phyloP scores from a whole-genome alignment of 2,329 filamentous ascomycete species.

The Colletotrichum sp. region DNA sequence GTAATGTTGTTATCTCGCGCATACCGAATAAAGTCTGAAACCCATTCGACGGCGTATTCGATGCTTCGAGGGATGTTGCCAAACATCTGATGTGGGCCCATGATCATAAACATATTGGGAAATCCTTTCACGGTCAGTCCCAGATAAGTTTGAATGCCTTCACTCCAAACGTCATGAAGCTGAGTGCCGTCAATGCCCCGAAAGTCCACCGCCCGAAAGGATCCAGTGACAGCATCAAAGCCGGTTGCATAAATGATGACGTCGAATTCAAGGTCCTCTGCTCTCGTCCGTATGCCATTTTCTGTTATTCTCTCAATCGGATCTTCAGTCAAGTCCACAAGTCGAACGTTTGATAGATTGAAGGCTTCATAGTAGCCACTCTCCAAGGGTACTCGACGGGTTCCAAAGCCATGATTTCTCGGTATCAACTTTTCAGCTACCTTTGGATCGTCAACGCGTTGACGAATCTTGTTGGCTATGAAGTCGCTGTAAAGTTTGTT shows the following conservation, averaged over 20 bases:
- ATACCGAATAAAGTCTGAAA: conserved; percentile 38
- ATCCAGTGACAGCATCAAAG: conserved; percentile 37
- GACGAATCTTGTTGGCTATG: conserved; percentile 38
- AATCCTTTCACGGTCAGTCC: conserved; percentile 46
- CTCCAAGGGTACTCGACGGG: conserved; percentile 46
- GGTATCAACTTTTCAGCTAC: conserved; percentile 39
- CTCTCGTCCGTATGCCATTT: conserved; percentile 37
- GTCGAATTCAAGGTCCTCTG: conserved; percentile 37
- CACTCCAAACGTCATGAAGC: conserved; percentile 37
- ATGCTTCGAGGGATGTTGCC: conserved; percentile 47
- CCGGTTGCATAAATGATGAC: conserved; percentile 46
- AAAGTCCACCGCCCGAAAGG: conserved; percentile 38
- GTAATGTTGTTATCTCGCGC: conserved; percentile 36
- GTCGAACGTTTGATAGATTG: conserved; percentile 48
- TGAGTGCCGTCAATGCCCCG: conserved; percentile 29
- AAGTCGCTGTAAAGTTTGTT: conserved; percentile 33
- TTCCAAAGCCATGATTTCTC: conserved; percentile 27
- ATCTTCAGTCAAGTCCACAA: conserved; percentile 49
- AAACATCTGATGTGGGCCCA: conserved; percentile 48
- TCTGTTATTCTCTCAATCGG: conserved; percentile 42
- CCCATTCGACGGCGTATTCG: conserved; percentile 46
- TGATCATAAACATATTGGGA: conserved; percentile 54
- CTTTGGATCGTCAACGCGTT: conserved; percentile 36
- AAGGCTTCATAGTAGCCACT: conserved; percentile 55
- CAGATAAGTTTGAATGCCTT: conserved; percentile 40